These are phyloP conservation scores for Coemansia sp. DNA, from an alignment of 192 early-diverging fungal genomes.

Conservation along the genomic window DNA sequence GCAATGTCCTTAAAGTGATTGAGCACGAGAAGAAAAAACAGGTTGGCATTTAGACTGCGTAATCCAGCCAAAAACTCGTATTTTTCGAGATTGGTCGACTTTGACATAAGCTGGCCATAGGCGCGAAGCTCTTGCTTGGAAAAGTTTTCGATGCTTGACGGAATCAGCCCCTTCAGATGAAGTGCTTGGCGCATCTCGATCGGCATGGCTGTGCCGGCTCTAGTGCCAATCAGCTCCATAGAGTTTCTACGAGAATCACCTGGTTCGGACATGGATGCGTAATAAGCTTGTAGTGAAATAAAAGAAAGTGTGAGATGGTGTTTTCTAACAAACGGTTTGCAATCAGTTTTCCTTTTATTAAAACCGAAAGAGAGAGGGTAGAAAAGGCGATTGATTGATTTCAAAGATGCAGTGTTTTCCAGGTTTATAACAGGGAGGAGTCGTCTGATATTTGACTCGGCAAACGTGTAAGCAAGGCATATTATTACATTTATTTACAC, in stretches of 20 bases:
- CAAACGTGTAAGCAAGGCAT: too few species aligned
- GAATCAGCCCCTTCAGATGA: constrained; percentile 65
- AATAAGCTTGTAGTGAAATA: too few species aligned
- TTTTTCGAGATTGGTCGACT: constrained; percentile 70
- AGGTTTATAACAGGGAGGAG: too few species aligned
- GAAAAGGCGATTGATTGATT: too few species aligned
- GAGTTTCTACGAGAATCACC: constrained; percentile 49
- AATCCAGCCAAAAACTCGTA: constrained; percentile 78
- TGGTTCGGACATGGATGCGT: constrained; percentile 30
- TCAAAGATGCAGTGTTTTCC: too few species aligned
- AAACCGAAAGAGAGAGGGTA: too few species aligned
- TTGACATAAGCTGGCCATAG: constrained; percentile 64
- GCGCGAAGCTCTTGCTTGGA: constrained; percentile 73
- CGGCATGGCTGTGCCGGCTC: constrained; percentile 43
- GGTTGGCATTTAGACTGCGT: constrained; percentile 66
- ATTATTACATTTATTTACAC: too few species aligned
- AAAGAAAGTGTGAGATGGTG: too few species aligned
- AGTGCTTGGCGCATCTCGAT: constrained; percentile 59
- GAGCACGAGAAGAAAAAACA: constrained; percentile 78
- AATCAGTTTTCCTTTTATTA: too few species aligned
- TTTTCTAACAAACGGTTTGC: too few species aligned
- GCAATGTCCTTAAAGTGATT: constrained; percentile 72
- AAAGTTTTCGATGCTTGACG: constrained; percentile 69
- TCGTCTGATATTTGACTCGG: too few species aligned
- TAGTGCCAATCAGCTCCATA: constrained; percentile 46